Percentiles rank a stretch among this genome's conserved stretches.
These are phyloP conservation scores for Solanum chilense DNA, from an alignment of 257 asterid genomes.

Conservation along the genomic window DNA sequence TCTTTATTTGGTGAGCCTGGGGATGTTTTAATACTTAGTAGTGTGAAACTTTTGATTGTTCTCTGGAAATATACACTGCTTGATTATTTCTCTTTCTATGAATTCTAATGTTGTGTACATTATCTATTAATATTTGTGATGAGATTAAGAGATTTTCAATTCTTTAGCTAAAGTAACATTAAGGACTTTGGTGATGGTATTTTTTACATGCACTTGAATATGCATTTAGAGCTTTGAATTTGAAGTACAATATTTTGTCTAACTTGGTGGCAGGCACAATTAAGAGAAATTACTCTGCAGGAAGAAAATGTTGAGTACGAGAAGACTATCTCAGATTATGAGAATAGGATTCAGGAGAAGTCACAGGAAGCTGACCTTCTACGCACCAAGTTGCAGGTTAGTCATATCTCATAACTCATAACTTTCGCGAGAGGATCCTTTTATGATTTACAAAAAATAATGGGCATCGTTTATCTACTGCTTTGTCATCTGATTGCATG, in stretches of 20 bases:
- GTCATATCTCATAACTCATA: background rate
- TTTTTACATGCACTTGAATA: background rate
- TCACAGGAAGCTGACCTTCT: constrained; percentile 62
- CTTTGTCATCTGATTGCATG: background rate
- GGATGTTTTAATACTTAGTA: background rate
- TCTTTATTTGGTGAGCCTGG: background rate
- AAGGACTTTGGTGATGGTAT: background rate
- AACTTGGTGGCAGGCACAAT: constrained; percentile 39
- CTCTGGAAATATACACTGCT: background rate
- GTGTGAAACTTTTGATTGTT: background rate
- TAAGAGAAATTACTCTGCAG: constrained; percentile 59
- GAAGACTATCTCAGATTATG: constrained; percentile 50
- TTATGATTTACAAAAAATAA: background rate
- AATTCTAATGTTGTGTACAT: background rate
- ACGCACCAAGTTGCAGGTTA: constrained; percentile 65
- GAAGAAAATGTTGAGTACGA: constrained; percentile 85
- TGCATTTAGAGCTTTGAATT: background rate
- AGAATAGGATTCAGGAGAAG: constrained; percentile 63
- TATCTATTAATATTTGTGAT: background rate
- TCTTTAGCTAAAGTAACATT: background rate
- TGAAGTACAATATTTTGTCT: background rate
- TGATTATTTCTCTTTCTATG: background rate
- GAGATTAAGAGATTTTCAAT: background rate
- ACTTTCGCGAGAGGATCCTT: background rate
- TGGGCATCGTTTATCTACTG: background rate